Conservation (phyloP, 768 basidiomycete species). For the Pulveroboletus sp. region DNA sequence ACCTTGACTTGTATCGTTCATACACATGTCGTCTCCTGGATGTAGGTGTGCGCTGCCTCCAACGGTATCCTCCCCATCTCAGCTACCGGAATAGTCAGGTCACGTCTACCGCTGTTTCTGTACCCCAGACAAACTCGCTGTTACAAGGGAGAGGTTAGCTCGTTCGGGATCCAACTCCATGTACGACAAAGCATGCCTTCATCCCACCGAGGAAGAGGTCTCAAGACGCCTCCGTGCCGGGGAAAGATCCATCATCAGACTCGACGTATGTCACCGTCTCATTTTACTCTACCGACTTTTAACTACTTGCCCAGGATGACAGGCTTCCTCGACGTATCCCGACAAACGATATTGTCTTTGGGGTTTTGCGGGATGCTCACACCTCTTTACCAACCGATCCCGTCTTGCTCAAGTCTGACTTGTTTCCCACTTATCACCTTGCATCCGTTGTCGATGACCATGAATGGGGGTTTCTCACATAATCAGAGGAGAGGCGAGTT, state of each 20-base stretch:
- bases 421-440: constrained; percentile 94
- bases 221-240: constrained; percentile 69
- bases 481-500: constrained; percentile 83
- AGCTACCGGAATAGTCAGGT: constrained; percentile 52
- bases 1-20: constrained; percentile 77
- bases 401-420: constrained; percentile 87
- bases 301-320: constrained; percentile 46
- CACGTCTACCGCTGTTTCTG: constrained; percentile 97
- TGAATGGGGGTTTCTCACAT: constrained; percentile 97
- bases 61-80: background rate
- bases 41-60: constrained; percentile 39
- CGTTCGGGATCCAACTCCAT: constrained; percentile 71
- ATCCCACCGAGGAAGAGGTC: constrained; percentile 85
- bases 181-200: constrained; percentile 88
- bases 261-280: constrained; percentile 62
- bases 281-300: background rate
- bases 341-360: constrained; percentile 74
- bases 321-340: constrained; percentile 49
- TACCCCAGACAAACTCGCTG: constrained; percentile 63
- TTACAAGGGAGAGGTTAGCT: constrained; percentile 69
- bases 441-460: constrained; percentile 96
- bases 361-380: constrained; percentile 68
- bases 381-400: constrained; percentile 85
- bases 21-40: constrained; percentile 75
- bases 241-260: constrained; percentile 77